phyloP scores from a whole-genome alignment of 176 grass and related monocot species.

The Eragrostis curvula region DNA sequence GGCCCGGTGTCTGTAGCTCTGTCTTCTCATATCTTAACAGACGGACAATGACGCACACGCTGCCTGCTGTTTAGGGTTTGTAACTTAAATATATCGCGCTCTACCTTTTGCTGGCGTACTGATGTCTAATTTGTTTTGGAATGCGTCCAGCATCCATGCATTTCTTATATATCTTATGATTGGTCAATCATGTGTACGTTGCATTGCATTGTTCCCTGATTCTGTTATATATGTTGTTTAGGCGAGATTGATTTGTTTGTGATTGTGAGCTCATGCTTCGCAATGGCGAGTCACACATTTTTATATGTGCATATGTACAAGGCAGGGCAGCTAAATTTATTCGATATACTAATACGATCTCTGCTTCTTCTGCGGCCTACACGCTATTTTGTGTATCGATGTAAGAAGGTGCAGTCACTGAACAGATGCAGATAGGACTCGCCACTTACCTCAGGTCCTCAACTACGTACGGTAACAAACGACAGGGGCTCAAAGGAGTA shows the following conservation, averaged over 20 bases:
- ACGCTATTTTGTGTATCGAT: too few species aligned
- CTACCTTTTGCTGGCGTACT: constrained; percentile 11
- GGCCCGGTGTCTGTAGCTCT: constrained; percentile 33
- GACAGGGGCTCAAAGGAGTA: too few species aligned
- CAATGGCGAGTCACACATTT: neutral
- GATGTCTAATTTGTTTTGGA: neutral
- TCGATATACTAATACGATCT: too few species aligned
- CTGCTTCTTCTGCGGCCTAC: too few species aligned
- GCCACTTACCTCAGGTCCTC: too few species aligned
- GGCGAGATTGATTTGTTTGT: neutral
- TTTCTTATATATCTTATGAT: constrained; percentile 36
- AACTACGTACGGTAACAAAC: too few species aligned
- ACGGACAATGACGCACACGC: constrained; percentile 49
- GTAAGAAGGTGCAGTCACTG: too few species aligned
- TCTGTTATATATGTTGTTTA: neutral
- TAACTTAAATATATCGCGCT: constrained; percentile 31
- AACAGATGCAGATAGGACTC: too few species aligned
- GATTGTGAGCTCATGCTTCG: neutral
- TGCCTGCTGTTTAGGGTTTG: constrained; percentile 54
- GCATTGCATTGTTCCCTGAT: neutral
- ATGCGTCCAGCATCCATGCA: neutral
- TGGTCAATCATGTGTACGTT: constrained; percentile 14
- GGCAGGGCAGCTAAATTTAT: neutral
- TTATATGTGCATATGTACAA: neutral
- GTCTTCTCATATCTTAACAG: constrained; percentile 52